Evolutionary conservation across 2,329 filamentous ascomycete species (phyloP).

Genomic region (Malbranchea zuffiana): DNA sequence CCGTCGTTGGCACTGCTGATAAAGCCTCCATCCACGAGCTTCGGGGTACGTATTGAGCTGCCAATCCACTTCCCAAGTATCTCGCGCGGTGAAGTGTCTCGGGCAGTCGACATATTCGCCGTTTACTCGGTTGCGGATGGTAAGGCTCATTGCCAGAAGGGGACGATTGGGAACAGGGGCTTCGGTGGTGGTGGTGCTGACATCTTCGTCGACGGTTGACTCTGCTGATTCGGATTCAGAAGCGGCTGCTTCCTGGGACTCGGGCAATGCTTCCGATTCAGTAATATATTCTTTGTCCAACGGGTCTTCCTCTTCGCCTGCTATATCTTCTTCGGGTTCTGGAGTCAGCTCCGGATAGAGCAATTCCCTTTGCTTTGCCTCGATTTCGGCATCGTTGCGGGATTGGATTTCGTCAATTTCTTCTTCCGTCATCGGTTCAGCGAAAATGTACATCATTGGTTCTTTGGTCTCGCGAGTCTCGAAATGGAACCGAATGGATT

Average conservation of each 20-base stretch:
- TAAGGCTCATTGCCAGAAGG: slow-evolving; percentile 60
- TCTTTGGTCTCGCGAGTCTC: slow-evolving; percentile 55
- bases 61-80: slow-evolving; percentile 69
- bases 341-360: slow-evolving; percentile 25
- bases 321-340: slow-evolving; percentile 18
- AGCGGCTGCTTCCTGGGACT: slow-evolving; percentile 15
- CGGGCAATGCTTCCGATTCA: slow-evolving; percentile 8
- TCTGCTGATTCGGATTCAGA: slow-evolving; percentile 7
- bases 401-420: slow-evolving; percentile 66
- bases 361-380: slow-evolving; percentile 53
- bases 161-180: slow-evolving; percentile 19
- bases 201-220: slow-evolving; percentile 8
- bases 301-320: slow-evolving; percentile 16
- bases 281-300: slow-evolving; percentile 16
- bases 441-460: slow-evolving; percentile 79
- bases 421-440: slow-evolving; percentile 65
- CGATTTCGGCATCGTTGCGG: slow-evolving; percentile 51
- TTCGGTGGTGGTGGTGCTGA: slow-evolving; percentile 3
- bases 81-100: slow-evolving; percentile 30
- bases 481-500: slow-evolving; percentile 68
- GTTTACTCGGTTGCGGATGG: slow-evolving; percentile 62
- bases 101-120: slow-evolving; percentile 54
- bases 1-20: slow-evolving; percentile 46
- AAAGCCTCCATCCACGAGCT: slow-evolving; percentile 41
- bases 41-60: slow-evolving; percentile 52